Evolutionary conservation across 371 early-diverging fungal genomes (phyloP), one percentile per base, ranked within the genome.

Genomic region (Mucor irregularis): DNA sequence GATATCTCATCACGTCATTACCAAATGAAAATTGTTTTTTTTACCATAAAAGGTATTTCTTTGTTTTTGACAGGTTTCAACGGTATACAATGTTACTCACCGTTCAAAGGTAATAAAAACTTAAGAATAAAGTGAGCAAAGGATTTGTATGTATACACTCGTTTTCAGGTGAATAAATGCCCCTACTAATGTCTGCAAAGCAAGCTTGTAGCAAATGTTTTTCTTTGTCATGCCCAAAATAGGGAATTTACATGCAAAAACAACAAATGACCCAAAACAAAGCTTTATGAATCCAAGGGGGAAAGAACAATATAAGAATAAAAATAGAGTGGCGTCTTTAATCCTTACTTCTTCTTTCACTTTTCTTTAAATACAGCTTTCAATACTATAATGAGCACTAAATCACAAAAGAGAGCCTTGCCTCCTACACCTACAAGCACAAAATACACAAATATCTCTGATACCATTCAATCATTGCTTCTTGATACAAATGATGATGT

Each of bases 391-490:
- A 49, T 52, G 53, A 52, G 22, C 21, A 42, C n/a, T n/a, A n/a
- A 42, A 42, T 29, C 40, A 22, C 44, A 49, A 31, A 59, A 59
- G 10, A 34, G 53, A 24, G 47, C 59, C 2, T 47, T 51, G 1
- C 62, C 56, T 26, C 62, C 62, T 29, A 62, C 62, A 28, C 56
- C 62, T 21, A 10, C 50, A 11, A 56, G 47, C 17, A 45, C 54
- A 42, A 54, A 61, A 54, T 54, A 61, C 28, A 54, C 48, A 13
- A 49, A 49, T 25, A 39, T 49, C 16, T 55, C 37, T 30, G 31
- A 55, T 31, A 26, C 49, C 2, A 61, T 56, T 17, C 56, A 55
- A 16, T 50, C 45, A 24, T 29, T 61, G 30, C 29, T 50, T 22
- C 16, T 13, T 29, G 62, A 61, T 19, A 44, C 38, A 17, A 30